phyloP scores from a whole-genome alignment of 495 filamentous ascomycete species.

The Penicillium ochrochloron region DNA sequence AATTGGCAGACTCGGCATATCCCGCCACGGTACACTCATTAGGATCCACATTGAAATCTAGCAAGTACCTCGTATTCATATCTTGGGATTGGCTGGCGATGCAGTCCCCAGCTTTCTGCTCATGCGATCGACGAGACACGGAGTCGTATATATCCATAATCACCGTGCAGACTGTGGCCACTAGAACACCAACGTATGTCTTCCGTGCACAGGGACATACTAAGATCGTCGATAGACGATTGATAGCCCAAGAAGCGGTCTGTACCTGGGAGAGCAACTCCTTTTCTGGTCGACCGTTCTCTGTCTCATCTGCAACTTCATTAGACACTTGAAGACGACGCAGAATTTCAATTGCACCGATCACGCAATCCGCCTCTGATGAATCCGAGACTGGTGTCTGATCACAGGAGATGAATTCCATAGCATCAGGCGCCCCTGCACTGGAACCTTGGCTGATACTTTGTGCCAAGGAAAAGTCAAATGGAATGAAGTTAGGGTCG shows the following conservation, averaged over 20 bases:
- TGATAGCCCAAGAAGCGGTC: slow-evolving; percentile 9
- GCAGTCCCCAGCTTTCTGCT: background rate
- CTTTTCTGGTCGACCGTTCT: background rate
- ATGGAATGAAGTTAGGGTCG: background rate
- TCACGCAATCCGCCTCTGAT: slow-evolving; percentile 15
- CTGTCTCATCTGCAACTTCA: background rate
- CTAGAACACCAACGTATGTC: slow-evolving; percentile 18
- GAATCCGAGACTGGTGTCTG: slow-evolving; percentile 9
- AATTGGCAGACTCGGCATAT: background rate
- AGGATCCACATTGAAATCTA: background rate
- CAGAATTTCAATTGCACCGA: slow-evolving; percentile 6
- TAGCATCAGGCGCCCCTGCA: no score
- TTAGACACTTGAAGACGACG: background rate
- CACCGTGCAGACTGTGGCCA: slow-evolving; percentile 20
- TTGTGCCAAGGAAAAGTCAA: background rate
- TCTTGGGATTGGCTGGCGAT: background rate
- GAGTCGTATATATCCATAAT: slow-evolving; percentile 25
- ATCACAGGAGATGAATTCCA: background rate
- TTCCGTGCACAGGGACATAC: slow-evolving; percentile 24
- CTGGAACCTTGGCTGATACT: slow-evolving; percentile 6
- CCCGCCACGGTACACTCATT: background rate
- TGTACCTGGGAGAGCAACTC: background rate
- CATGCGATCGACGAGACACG: background rate
- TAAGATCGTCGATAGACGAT: slow-evolving; percentile 21
- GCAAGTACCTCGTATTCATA: background rate